Evolutionary conservation across 176 grass and related monocot species (phyloP), one percentile per base, ranked within the genome.

Genomic region (Aegilops bicornis): DNA sequence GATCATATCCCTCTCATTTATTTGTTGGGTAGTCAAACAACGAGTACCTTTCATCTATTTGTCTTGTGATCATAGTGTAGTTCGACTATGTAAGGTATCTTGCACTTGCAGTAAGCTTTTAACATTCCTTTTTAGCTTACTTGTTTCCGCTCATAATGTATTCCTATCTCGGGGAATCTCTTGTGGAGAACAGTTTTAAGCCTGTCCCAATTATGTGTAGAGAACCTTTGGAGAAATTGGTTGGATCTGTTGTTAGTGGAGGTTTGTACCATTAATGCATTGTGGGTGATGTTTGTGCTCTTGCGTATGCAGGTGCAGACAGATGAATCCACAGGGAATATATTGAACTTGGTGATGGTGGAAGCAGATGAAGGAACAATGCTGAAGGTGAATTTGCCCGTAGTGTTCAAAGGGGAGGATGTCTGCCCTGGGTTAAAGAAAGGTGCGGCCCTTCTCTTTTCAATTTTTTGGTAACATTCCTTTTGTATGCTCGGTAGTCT

Each of bases 331-430:
- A 92, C 91, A 2, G 93, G 96, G n/a, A 76, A 94, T 84, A 90
- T 96, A 88, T 73, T 94, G 79, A 98, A 98, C 78, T 70, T 98
- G 76, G 89, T 94, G 79, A 88, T 98, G 91, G 92, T 93, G 47
- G 88, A 95, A 85, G 96, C 90, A 43, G 88, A 96, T 71, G 89
- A 89, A 43, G 93, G 92, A 80, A 89, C 79, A 77, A 82, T 88
- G 73, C 59, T 98, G 66, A 93, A 88, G 79, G 93, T 98, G 37
- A 81, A 94, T 64, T 80, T 98, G 64, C 96, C 93, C 14, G 76
- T 94, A 69, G 86, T 90, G 66, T 98, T 91, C 87, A 89, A 94
- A 76, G 96, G 96, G 80, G 86, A 91, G 40, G 93, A 94, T 80
- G 50, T 71, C 69, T 98, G 96, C 62, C 90, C 90, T 79, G 93